phyloP scores from a whole-genome alignment of 495 filamentous ascomycete genomes.

The Amorphotheca resinae region DNA sequence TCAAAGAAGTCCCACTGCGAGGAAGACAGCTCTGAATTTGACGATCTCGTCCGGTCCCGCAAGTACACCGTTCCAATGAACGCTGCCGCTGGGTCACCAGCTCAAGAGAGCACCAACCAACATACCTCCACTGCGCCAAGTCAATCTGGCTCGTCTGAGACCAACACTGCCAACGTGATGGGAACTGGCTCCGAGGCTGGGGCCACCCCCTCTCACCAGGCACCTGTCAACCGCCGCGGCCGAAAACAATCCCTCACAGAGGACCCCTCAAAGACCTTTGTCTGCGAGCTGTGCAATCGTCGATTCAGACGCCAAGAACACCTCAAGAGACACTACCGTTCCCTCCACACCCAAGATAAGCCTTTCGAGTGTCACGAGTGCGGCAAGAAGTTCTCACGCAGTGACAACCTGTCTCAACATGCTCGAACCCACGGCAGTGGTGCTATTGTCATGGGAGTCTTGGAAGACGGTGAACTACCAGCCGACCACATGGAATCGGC shows the following conservation, averaged over 20 bases:
- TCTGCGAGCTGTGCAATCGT: constrained; percentile 88
- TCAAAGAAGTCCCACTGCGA: constrained; percentile 26
- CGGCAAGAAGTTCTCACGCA: constrained; percentile 97
- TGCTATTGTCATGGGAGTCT: constrained; percentile 77
- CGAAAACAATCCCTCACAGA: constrained; percentile 98
- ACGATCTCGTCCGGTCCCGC: constrained; percentile 24
- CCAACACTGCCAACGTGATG: constrained; percentile 26
- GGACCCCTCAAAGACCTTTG: constrained; percentile 96
- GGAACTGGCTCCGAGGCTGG: constrained; percentile 21
- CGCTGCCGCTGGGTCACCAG: constrained; percentile 27
- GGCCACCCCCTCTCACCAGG: constrained; percentile 29
- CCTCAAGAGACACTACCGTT: constrained; percentile 96
- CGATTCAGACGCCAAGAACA: constrained; percentile 98
- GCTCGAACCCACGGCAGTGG: constrained; percentile 85
- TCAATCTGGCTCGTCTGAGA: constrained; percentile 24
- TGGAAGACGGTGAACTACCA: constrained; percentile 51
- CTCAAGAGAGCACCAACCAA: constrained; percentile 25
- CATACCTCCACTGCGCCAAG: constrained; percentile 23
- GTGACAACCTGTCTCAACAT: constrained; percentile 94
- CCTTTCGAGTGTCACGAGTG: constrained; percentile 96
- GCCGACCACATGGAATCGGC: constrained; percentile 29
- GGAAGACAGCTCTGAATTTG: constrained; percentile 29
- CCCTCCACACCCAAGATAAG: constrained; percentile 96
- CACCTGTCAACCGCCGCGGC: constrained; percentile 78
- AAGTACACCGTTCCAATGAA: constrained; percentile 34